Evolutionary conservation across 2,329 filamentous ascomycete species (phyloP), one percentile per base, ranked within the genome.

Genomic region (Stemphylium beticola): DNA sequence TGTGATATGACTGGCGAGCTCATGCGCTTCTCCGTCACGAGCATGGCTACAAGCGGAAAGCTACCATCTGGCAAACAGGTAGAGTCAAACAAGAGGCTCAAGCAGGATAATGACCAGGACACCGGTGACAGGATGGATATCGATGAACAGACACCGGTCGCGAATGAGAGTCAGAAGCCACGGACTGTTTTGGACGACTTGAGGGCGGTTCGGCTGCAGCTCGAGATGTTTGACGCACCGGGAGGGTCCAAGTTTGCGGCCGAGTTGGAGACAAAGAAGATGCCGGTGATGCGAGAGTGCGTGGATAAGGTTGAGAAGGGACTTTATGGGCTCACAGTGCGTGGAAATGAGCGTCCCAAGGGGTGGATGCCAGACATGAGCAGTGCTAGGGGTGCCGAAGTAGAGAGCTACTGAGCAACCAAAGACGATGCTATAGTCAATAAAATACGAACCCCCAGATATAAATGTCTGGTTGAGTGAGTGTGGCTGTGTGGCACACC

Each of bases 1-100:
- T 97, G 96, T 69, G 95, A 99, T 74, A 84, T 98, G 64, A 93
- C 93, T 1, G 95, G 95, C 34, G 95, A 99, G 79, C 82, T 98
- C 80, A 99, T 99, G 95, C 85, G 93, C 26, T 98, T 97, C 76
- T 92, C 92, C 0, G 95, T 96, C 45, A 93, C 93, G 5, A 87
- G 87, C 22, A 90, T 96, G 73, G 92, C 92, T 1, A 89, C 92
- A 4, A 87, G 81, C 7, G 89, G 89, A 12, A 78, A 77, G 37
- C 73, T 83, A 18, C 78, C 80, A n/a, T 67, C 66, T 1, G 68
- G 71, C 36, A 69, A 64, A 33, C 71, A 71, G 55, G 64, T 74
- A 22, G 38, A 41, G 5, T 38, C 59, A 64, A 81, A 79, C 4
- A 77, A 78, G 26, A 49, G 55, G 22, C 55, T 38, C 46, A 72